Evolutionary conservation across 169 alveolate species (phyloP).

Genomic region (Perkinsus olseni): DNA sequence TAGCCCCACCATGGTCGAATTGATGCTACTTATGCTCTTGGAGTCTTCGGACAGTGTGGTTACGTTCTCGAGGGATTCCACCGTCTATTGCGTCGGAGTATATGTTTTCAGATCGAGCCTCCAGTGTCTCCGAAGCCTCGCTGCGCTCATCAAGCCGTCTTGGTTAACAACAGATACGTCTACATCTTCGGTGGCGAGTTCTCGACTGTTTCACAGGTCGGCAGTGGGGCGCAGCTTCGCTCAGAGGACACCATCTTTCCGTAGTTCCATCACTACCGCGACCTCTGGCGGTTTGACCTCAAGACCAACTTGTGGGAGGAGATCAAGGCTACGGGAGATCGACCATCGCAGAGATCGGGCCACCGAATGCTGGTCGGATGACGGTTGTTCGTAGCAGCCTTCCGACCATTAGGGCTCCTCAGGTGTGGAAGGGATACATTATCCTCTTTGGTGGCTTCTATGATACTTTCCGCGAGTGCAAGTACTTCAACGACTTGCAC

Average conservation of each 20-base stretch:
- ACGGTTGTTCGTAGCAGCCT: neutral
- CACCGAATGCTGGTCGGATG: constrained; percentile 54
- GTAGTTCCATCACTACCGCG: constrained; percentile 48
- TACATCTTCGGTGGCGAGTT: constrained; percentile 72
- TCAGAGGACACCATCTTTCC: constrained; percentile 33
- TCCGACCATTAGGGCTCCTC: too few species aligned
- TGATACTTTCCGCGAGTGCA: constrained; percentile 52
- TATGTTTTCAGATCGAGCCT: neutral
- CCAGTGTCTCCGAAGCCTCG: constrained; percentile 54
- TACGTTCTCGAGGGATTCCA: too few species aligned
- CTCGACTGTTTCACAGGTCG: constrained; percentile 37
- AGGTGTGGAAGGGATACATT: constrained; percentile 60
- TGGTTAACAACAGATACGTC: constrained; percentile 34
- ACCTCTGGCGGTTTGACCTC: constrained; percentile 55
- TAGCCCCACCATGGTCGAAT: too few species aligned
- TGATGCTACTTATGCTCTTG: too few species aligned
- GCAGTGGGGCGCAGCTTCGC: too few species aligned
- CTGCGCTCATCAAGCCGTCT: constrained; percentile 67
- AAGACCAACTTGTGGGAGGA: constrained; percentile 45
- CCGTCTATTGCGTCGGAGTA: too few species aligned
- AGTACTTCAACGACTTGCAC: constrained; percentile 60
- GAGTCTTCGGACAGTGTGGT: too few species aligned
- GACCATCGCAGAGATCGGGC: constrained; percentile 70
- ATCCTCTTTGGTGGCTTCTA: constrained; percentile 72
- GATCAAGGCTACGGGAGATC: constrained; percentile 54